Percentiles rank a stretch among this genome's conserved stretches.
These are phyloP conservation scores for Phytophthora cajani DNA, from an alignment of 352 stramenopile species.

Conservation along the genomic window DNA sequence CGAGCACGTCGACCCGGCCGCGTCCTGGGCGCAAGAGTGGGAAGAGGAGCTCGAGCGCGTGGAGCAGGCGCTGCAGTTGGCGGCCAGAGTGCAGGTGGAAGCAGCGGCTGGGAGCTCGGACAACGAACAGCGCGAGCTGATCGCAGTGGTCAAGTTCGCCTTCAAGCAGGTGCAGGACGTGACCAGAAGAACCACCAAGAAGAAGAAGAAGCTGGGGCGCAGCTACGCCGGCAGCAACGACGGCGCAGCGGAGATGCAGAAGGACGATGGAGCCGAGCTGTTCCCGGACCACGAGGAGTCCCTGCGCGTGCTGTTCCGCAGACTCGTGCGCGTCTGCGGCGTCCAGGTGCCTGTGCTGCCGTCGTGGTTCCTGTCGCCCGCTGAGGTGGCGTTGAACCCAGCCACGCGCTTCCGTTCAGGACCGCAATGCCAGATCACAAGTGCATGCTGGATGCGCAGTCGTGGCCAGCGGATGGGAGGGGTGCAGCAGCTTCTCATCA, in stretches of 20 bases:
- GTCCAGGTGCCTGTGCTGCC: constrained; percentile 55
- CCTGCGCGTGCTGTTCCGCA: constrained; percentile 52
- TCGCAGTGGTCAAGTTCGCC: constrained; percentile 64
- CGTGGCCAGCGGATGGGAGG: constrained; percentile 31
- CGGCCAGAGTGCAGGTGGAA: constrained; percentile 34
- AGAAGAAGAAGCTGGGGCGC: constrained; percentile 22
- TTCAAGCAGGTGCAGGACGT: constrained; percentile 45
- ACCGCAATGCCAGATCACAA: constrained; percentile 36
- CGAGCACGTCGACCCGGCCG: constrained; percentile 61
- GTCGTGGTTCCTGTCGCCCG: constrained; percentile 60
- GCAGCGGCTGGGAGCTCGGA: constrained; percentile 21
- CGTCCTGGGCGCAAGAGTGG: constrained; percentile 58
- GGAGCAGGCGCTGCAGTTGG: constrained; percentile 52
- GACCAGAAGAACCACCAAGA: constrained; percentile 24
- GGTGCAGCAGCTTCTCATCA: constrained; percentile 50
- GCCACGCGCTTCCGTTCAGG: constrained; percentile 35
- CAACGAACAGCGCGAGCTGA: constrained; percentile 44
- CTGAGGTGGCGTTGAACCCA: constrained; percentile 36
- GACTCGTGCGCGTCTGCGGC: constrained; percentile 49
- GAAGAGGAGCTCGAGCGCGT: constrained; percentile 45
- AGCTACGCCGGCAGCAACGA: constrained; percentile 29
- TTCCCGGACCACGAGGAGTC: constrained; percentile 53
- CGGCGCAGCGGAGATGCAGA: constrained; percentile 1
- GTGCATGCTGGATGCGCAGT: constrained; percentile 38
- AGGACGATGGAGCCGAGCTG: constrained; percentile 24